phyloP scores from a whole-genome alignment of 1,284 basidiomycete genomes.

The Trichosporon ovoides region DNA sequence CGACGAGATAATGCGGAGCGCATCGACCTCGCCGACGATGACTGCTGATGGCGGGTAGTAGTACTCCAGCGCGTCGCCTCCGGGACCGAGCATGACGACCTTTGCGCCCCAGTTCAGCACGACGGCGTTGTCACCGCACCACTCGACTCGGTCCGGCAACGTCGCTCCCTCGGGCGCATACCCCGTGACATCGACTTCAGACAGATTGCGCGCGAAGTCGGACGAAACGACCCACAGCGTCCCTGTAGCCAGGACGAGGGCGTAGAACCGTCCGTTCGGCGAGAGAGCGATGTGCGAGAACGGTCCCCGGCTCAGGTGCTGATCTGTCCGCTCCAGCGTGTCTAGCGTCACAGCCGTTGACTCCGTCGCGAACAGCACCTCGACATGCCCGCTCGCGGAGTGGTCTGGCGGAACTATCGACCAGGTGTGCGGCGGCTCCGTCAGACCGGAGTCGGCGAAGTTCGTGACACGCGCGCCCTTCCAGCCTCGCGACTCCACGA shows the following conservation, averaged over 20 bases:
- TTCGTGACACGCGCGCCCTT: conserved; percentile 62
- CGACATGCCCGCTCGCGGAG: conserved; percentile 76
- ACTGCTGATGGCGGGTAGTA: conserved; percentile 70
- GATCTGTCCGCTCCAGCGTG: conserved; percentile 77
- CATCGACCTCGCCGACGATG: conserved; percentile 79
- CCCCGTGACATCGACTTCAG: conserved; percentile 65
- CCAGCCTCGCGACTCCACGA: conserved; percentile 83
- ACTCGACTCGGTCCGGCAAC: conserved; percentile 63
- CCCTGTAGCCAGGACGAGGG: conserved; percentile 68
- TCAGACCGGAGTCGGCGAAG: conserved; percentile 63
- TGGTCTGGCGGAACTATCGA: conserved; percentile 77
- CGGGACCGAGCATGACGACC: conserved; percentile 82
- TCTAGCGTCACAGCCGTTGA: conserved; percentile 71
- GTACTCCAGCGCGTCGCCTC: conserved; percentile 81
- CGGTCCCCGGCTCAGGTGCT: conserved; percentile 76
- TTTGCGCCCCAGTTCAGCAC: conserved; percentile 71
- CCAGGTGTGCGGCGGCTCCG: conserved; percentile 74
- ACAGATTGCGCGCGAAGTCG: conserved; percentile 82
- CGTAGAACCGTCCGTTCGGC: conserved; percentile 88
- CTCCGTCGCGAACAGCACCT: conserved; percentile 74
- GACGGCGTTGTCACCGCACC: conserved; percentile 96
- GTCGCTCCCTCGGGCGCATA: conserved; percentile 33
- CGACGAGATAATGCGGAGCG: conserved; percentile 72
- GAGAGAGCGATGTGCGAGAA: conserved; percentile 82
- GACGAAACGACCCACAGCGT: conserved; percentile 86